phyloP scores from a whole-genome alignment of 2,329 filamentous ascomycete genomes.

The Diaporthe australafricana region DNA sequence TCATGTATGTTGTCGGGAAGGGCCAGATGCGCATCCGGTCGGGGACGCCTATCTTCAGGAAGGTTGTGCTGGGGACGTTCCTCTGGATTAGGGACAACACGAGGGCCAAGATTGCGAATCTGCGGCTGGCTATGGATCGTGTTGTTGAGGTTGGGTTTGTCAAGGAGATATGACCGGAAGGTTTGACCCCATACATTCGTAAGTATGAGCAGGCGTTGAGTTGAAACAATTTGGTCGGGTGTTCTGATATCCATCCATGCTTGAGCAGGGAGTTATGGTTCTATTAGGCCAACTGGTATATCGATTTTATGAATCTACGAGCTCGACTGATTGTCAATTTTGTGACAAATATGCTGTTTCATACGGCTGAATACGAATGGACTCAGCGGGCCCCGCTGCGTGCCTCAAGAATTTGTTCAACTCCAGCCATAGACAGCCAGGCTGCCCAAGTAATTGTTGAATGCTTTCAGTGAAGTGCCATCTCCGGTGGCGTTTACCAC shows the following conservation, averaged over 20 bases:
- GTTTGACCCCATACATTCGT: background rate
- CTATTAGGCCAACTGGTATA: no score
- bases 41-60: slow-evolving; percentile 56
- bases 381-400: no score
- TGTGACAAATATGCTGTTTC: no score
- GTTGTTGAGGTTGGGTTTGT: slow-evolving; percentile 76
- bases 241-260: background rate
- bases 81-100: slow-evolving; percentile 74
- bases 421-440: no score
- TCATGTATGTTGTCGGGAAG: slow-evolving; percentile 69
- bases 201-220: background rate
- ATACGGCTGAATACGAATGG: no score
- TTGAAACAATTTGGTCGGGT: background rate
- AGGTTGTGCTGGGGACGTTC: slow-evolving; percentile 62
- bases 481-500: no score
- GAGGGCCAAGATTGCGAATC: slow-evolving; percentile 71
- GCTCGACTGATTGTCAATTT: no score
- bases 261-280: background rate
- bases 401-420: no score
- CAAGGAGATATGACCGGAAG: slow-evolving; percentile 65
- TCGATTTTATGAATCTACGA: background rate
- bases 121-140: slow-evolving; percentile 67
- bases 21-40: slow-evolving; percentile 65
- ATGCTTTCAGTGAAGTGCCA: no score
- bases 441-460: no score